Conservation (phyloP, 495 filamentous ascomycete genomes). For the Aspergillus leporis region DNA sequence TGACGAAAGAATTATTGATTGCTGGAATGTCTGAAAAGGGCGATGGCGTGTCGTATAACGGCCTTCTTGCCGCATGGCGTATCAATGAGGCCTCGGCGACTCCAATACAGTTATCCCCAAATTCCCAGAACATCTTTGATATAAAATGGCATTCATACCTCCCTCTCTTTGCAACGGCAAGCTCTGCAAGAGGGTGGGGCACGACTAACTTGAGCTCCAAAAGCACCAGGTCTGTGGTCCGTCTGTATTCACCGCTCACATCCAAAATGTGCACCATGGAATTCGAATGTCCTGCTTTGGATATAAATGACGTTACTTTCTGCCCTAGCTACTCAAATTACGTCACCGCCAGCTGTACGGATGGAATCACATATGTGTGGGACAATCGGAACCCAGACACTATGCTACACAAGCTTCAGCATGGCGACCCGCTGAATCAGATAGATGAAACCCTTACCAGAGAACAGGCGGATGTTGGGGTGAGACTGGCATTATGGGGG, state of each 20-base stretch:
- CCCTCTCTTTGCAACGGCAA: slow-evolving; percentile 60
- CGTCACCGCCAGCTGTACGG: slow-evolving; percentile 80
- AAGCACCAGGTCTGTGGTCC: slow-evolving; percentile 50
- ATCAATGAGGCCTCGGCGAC: slow-evolving; percentile 48
- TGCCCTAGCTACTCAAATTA: slow-evolving; percentile 52
- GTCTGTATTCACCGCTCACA: slow-evolving; percentile 47
- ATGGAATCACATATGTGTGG: slow-evolving; percentile 83
- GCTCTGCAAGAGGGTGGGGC: slow-evolving; percentile 23
- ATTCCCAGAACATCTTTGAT: slow-evolving; percentile 76
- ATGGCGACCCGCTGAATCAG: slow-evolving; percentile 68
- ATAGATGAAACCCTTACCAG: slow-evolving; percentile 53
- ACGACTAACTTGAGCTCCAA: slow-evolving; percentile 21
- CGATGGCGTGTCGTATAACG: slow-evolving; percentile 54
- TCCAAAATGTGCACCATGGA: slow-evolving; percentile 31
- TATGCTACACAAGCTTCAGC: slow-evolving; percentile 66
- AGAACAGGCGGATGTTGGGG: slow-evolving; percentile 75
- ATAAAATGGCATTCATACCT: slow-evolving; percentile 72
- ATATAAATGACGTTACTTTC: slow-evolving; percentile 82
- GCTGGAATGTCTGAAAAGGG: slow-evolving; percentile 73
- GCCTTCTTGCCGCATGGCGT: slow-evolving; percentile 76
- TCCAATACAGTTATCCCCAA: slow-evolving; percentile 44
- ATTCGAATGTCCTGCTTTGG: slow-evolving; percentile 72
- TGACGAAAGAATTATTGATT: slow-evolving; percentile 60
- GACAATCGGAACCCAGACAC: slow-evolving; percentile 61
- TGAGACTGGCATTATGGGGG: slow-evolving; percentile 82